Base-by-base conservation (phyloP, 164 flowering plant species). In the Akebia trifoliata region DNA sequence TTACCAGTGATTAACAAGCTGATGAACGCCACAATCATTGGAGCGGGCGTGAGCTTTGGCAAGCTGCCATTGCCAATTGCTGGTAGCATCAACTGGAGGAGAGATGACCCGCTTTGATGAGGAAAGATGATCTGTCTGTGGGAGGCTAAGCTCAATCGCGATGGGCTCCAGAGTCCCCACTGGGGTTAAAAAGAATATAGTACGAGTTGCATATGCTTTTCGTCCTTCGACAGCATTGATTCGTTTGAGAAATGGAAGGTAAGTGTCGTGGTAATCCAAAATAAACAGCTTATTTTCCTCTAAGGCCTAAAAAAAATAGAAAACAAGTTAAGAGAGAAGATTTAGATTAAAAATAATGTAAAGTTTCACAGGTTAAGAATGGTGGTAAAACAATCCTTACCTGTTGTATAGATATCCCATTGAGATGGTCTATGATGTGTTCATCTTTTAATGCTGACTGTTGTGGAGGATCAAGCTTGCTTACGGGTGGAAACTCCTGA, bases 1-100 rank as follows among this genome's bases (percentile, higher is more conserved):
- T 57, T 76, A 90, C 94, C 95, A 94, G 68, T 94, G 99, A 51
- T 90, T 76, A 17, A 86, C 85, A 8, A 94, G 83, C 50, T 90
- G 97, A 68, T 94, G 99, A 21, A 77, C 88, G 0, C 95, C 97
- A 2, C 97, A 95, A 49, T 94, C 99, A 35, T 88, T 94, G 56
- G 96, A 69, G 74, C 85, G 76, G 14, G 88, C 96, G 56, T 94
- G 99, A 50, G 96, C 80, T 64, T 90, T 94, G 30, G 96, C 99
- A 2, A 90, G 76, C 62, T 81, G 83, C 99, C 99, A 94, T 22
- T 71, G 56, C 97, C 97, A 90, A 44, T 64, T 68, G 51, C 65
- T 24, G 20, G 97, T 90, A 36, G 97, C 96, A 40, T 78, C 84
- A 0, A 57, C 69, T 0, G 96, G 75, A 37, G 96, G 93, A 3